Evolutionary conservation across 1,284 basidiomycete genomes (phyloP), one percentile per base, ranked within the genome.

Genomic region (Taiwanofungus camphoratus): DNA sequence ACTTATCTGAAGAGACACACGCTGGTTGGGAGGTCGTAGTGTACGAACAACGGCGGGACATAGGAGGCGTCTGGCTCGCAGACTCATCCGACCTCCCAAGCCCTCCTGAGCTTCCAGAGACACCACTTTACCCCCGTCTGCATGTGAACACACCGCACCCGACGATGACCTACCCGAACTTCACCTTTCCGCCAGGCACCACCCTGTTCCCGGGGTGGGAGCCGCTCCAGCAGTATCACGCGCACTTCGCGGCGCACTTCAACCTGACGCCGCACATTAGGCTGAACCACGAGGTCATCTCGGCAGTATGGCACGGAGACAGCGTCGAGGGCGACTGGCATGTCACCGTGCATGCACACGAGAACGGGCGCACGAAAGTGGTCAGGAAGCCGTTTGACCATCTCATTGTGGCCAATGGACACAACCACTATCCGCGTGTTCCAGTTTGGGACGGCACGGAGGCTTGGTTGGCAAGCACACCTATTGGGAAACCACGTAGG

Each of bases 1-100:
- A 75, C 53, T 52, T 79, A 3, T 71, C 73, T 3, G 54, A 59
- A 15, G 63, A 71, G 24, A 44, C 58, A 5, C 59, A 61, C 21
- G 46, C 50, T 13, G 54, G 55, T 8, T 74, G 74, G 67, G 67
- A 77, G 16, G 58, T 79, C 19, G 67, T 70, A 5, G 55, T 78
- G 24, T 78, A 69, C 50, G 78, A 81, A 50, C 68, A 76, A 53
- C 66, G 73, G 27, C 52, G 60, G 36, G 65, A 67, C 45, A 64
- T 79, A 5, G 76, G 74, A 15, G 76, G 77, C 5, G 57, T 79
- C 42, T 80, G 71, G 71, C 58, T 78, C 3, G 68, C 71, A 5
- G 74, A 79, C 44, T 59, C 63, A 15, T 42, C 47, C 24, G 53
- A 50, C 5, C 60, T 66, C 8, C 61, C 66, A 2, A 50, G 57